phyloP scores from a whole-genome alignment of 805 yeast genomes.

The Saturnispora mendoncae region DNA sequence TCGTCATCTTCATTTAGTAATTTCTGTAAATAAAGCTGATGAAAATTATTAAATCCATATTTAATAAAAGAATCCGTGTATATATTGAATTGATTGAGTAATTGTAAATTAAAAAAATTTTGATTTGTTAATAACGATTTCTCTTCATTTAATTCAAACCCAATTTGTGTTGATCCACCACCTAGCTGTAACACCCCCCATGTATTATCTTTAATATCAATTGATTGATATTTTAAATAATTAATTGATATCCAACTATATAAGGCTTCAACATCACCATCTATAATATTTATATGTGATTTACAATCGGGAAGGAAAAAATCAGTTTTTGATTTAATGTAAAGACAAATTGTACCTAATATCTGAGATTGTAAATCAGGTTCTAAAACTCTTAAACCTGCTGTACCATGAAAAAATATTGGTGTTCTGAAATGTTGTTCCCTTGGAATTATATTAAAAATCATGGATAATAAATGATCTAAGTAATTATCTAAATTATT shows the following conservation, averaged over 20 bases:
- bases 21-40: slow-evolving; percentile 34
- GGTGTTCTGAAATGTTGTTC: slow-evolving; percentile 59
- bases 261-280: slow-evolving; percentile 59
- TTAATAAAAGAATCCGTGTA: slow-evolving; percentile 53
- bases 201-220: slow-evolving; percentile 29
- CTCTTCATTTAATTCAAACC: slow-evolving; percentile 41
- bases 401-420: slow-evolving; percentile 60
- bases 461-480: slow-evolving; percentile 38
- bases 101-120: slow-evolving; percentile 37
- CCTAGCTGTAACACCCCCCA: slow-evolving; percentile 57
- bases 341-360: slow-evolving; percentile 40
- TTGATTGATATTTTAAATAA: slow-evolving; percentile 40
- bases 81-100: slow-evolving; percentile 35
- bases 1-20: slow-evolving; percentile 18
- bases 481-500: slow-evolving; percentile 47
- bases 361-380: slow-evolving; percentile 39
- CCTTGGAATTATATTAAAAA: slow-evolving; percentile 45
- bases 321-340: slow-evolving; percentile 37
- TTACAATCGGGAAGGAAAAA: slow-evolving; percentile 55
- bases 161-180: slow-evolving; percentile 58
- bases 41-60: slow-evolving; percentile 52
- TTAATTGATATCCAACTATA: slow-evolving; percentile 62
- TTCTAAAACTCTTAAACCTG: slow-evolving; percentile 52
- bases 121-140: slow-evolving; percentile 40
- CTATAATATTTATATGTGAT: slow-evolving; percentile 49